A percentile compares a stretch with the other conserved stretches of the same genome.
phyloP scores from a whole-genome alignment of 2,329 filamentous ascomycete genomes.

The Diplocarpon mali region DNA sequence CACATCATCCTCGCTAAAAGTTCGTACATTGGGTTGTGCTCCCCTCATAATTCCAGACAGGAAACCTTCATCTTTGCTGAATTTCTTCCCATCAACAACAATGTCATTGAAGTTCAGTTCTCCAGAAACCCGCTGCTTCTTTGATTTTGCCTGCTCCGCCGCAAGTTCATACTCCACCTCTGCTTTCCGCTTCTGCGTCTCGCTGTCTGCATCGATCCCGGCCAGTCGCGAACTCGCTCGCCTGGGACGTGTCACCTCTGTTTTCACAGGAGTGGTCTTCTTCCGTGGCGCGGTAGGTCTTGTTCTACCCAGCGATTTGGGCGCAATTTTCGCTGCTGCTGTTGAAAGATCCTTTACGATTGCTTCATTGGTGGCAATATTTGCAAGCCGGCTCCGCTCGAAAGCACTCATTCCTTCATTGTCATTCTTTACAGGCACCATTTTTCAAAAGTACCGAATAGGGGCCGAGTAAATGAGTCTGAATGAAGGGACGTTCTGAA shows the following conservation, averaged over 20 bases:
- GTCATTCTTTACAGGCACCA: slow-evolving; percentile 34
- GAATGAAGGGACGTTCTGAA: no score
- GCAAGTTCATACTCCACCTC: slow-evolving; percentile 50
- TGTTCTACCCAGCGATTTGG: slow-evolving; percentile 41
- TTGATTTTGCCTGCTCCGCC: slow-evolving; percentile 46
- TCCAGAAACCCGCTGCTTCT: slow-evolving; percentile 52
- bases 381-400: slow-evolving; percentile 73
- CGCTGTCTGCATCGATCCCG: slow-evolving; percentile 41
- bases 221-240: slow-evolving; percentile 48
- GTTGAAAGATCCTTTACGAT: slow-evolving; percentile 68
- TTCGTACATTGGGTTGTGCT: slow-evolving; percentile 71
- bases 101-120: slow-evolving; percentile 67
- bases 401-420: slow-evolving; percentile 64
- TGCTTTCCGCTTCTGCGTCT: slow-evolving; percentile 56
- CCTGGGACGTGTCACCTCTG: slow-evolving; percentile 38
- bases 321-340: slow-evolving; percentile 58
- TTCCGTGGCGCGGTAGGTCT: slow-evolving; percentile 33
- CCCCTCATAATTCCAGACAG: slow-evolving; percentile 52
- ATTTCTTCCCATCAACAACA: slow-evolving; percentile 68
- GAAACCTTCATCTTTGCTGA: slow-evolving; percentile 56
- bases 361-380: slow-evolving; percentile 78
- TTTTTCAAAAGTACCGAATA: slow-evolving; percentile 25
- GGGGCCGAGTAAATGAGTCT: no score
- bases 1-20: slow-evolving; percentile 76
- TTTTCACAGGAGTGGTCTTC: slow-evolving; percentile 35